Evolutionary conservation across 2,329 filamentous ascomycete species (phyloP), one percentile per base, ranked within the genome.

Genomic region (Pestalotiopsis sp.): DNA sequence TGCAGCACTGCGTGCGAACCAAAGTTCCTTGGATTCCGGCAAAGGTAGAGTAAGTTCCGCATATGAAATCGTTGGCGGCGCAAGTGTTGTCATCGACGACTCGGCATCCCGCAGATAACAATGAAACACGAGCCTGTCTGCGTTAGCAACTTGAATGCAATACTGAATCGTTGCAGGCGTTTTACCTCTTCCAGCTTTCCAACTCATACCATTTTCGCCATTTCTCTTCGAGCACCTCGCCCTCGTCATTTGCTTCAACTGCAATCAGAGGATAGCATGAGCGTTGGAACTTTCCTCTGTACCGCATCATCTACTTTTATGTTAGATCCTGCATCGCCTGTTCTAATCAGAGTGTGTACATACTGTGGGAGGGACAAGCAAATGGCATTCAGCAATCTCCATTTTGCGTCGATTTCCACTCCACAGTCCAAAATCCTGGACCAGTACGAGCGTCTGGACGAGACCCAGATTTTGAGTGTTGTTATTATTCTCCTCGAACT

Each of bases 31-130:
- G 0, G 87, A 82, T 69, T 87, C 87, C 0, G 92, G 91, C 0
- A 94, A 78, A 1, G 91, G 90, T 2, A 93, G 80, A 4, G 87
- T 87, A 63, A 94, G 80, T 73, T 94, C 92, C 0, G 90, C 85
- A 73, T 92, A 94, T 0, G 91, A 91, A 71, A 93, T 88, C 23
- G 89, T 81, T 0, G 90, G 89, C 69, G 87, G 90, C 25, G 87
- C 89, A 67, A 92, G 82, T 4, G 91, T 84, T 1, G 89, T 88
- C 81, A 94, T 91, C 2, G 91, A 92, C 4, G 87, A 84, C 70
- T 92, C 89, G 0, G 89, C 84, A 73, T 94, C 91, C 68, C 90
- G 85, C 4, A 91, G 78, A 72, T 91, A 91, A 14, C 88, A 81
- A 74, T 91, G 89, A 69, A 91, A 90, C 3, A 88, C 87, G 2